Base-by-base conservation (phyloP, 805 yeast species). In the Zygosaccharomyces bisporus region DNA sequence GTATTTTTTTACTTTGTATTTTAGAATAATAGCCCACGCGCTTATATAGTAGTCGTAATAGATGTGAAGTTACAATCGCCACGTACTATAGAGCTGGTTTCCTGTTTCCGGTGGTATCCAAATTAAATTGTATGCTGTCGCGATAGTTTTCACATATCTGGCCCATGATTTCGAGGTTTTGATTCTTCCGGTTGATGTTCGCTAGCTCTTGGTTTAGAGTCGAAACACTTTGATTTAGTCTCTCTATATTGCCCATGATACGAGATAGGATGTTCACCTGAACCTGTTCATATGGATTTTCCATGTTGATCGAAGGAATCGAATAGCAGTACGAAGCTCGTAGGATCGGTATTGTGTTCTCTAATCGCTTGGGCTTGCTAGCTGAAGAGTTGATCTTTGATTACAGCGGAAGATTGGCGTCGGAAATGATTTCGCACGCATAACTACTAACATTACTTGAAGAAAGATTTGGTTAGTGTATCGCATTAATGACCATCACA, bases 251-350 rank as follows among this genome's bases (percentile, higher is more conserved):
- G 61, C 76, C 78, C 39, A 84, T 79, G n/a, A 86, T 85, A 50
- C 95, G 77, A 8, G 86, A 77, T 32, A 84, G 69, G 17, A 88
- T 69, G 12, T 87, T 87, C 51, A 77, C 81, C 58, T 87, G 95
- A 5, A 78, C 84, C 58, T 83, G 84, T 55, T 85, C 90, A 57
- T 86, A 90, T 3, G 95, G 96, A 55, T 86, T 86, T 64, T 86
- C 88, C 95, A 86, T 85, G 31, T 13, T 27, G 14, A 12, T n/a
- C n/a, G n/a, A n/a, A n/a, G n/a, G n/a, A n/a, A n/a, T n/a, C n/a
- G n/a, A n/a, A n/a, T n/a, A n/a, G n/a, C n/a, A n/a, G n/a, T n/a
- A n/a, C n/a, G 27, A 6, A 12, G 7, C 27, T 23, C 12, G 27
- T 12, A 9, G 27, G 8, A 21, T 21, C 8, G 24, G 8, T 21